Evolutionary conservation across 1,284 basidiomycete species (phyloP).

Genomic region (Cutaneotrichosporon curvatum): DNA sequence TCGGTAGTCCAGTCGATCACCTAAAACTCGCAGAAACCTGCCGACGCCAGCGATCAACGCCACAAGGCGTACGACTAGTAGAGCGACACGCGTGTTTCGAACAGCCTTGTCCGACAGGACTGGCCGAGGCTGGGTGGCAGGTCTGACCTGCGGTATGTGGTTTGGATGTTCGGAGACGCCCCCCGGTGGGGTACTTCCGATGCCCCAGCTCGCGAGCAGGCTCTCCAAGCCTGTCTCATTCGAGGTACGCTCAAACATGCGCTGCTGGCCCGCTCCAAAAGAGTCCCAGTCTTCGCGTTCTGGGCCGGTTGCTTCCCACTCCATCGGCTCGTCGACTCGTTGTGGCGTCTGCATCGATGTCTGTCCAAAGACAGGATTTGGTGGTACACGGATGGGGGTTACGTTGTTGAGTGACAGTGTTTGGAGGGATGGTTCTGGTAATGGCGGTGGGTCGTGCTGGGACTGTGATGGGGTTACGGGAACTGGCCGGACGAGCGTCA

Average conservation of each 20-base stretch:
- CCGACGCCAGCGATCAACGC: background rate
- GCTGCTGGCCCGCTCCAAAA: slow-evolving; percentile 33
- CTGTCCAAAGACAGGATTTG: slow-evolving; percentile 29
- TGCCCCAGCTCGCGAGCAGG: slow-evolving; percentile 35
- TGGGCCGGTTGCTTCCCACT: slow-evolving; percentile 37
- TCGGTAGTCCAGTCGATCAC: too few relatives aligned
- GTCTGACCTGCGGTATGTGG: background rate
- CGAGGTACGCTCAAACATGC: slow-evolving; percentile 28
- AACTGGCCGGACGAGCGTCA: slow-evolving; percentile 6
- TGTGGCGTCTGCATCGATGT: slow-evolving; percentile 17
- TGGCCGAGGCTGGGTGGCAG: background rate
- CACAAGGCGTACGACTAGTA: slow-evolving; percentile 3
- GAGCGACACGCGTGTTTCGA: slow-evolving; percentile 1
- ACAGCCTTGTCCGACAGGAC: background rate
- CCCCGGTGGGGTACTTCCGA: slow-evolving; percentile 6
- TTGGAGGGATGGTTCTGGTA: background rate
- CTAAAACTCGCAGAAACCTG: too few relatives aligned
- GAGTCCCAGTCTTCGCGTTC: slow-evolving; percentile 30
- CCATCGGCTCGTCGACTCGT: slow-evolving; percentile 28
- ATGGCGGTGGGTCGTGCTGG: background rate
- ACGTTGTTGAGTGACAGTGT: background rate
- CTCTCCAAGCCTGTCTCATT: slow-evolving; percentile 40
- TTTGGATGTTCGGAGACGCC: background rate
- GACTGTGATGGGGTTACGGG: background rate
- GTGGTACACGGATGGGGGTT: background rate